These are phyloP conservation scores for Ustilago cynodontis DNA, from an alignment of 1,284 basidiomycete species.

Conservation along the genomic window DNA sequence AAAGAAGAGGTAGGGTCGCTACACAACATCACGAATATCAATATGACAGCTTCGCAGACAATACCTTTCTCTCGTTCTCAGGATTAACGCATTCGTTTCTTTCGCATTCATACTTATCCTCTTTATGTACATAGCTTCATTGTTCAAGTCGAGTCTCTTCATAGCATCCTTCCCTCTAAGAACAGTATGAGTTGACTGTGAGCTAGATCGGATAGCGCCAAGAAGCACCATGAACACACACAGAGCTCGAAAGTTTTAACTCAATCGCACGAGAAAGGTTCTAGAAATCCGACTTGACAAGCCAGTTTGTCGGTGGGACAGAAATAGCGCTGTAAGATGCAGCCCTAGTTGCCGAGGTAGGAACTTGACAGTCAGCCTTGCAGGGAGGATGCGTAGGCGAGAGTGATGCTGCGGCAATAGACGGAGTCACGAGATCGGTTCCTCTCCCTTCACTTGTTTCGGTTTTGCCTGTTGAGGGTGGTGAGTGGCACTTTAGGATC, in stretches of 20 bases:
- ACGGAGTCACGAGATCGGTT: neutral
- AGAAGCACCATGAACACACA: no score
- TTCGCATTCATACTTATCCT: neutral
- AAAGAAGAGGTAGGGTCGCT: neutral
- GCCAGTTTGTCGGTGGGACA: neutral
- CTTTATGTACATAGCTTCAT: neutral
- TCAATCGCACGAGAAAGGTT: conserved; percentile 6
- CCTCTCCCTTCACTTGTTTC: neutral
- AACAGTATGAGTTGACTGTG: neutral
- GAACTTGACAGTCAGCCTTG: conserved; percentile 4
- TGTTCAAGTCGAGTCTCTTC: neutral
- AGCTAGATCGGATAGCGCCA: no score
- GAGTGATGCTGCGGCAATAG: conserved; percentile 4
- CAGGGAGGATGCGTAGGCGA: conserved; percentile 6
- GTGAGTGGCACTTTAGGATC: neutral
- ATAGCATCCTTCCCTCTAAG: neutral
- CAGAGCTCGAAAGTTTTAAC: no score
- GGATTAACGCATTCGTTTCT: neutral
- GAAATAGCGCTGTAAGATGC: neutral
- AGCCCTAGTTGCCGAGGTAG: conserved; percentile 1
- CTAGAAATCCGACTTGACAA: neutral
- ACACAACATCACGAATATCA: neutral
- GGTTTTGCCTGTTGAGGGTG: neutral
- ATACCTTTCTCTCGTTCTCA: neutral
- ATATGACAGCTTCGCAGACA: neutral